Base-by-base conservation (phyloP, 1,139 yeast species). In the Scheffersomyces insectosa region DNA sequence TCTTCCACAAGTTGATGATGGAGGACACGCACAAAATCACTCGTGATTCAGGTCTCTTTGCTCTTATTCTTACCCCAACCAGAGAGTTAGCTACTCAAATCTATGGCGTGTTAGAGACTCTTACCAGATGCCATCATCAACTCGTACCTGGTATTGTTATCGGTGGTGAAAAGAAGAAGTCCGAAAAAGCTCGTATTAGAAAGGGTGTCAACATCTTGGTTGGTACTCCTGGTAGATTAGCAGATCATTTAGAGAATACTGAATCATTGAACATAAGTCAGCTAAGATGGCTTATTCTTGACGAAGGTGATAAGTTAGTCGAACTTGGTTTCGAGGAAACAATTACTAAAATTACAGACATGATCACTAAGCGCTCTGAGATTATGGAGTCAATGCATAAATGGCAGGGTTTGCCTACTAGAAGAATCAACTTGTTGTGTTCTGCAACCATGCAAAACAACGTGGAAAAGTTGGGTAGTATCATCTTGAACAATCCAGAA, bases 271-370 rank as follows among this genome's bases (percentile, higher is more conserved):
- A 89, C 51, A 66, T 88, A 28, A 73, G 87, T 6, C 82, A 88
- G 45, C 75, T 91, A 38, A 73, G 97, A 55, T 93, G 90, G 79
- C 77, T 91, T 28, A 83, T 93, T 13, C 66, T 93, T 49, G 99
- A 93, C 67, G 99, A 93, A 73, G 99, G 98, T 62, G 99, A 93
- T 66, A 80, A 91, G 53, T 75, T 93, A 56, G 88, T 93, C 79
- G 99, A 93, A 57, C 74, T 93, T 46, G 99, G 99, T 1, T 93
- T 93, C 59, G 97, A 93, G 64, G 97, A 93, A 60, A 88, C 97
- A 1, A 83, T 93, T 47, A 75, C 88, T 20, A 81, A 85, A 48
- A 90, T 93, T 49, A 71, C 95, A 40, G 73, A 73, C 36, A 72
- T 75, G 44, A 77, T 89, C 40, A 76, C 82, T 27, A 65, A 65